These are phyloP conservation scores for Arthroderma sp. DNA, from an alignment of 2,329 filamentous ascomycete species.

Conservation along the genomic window DNA sequence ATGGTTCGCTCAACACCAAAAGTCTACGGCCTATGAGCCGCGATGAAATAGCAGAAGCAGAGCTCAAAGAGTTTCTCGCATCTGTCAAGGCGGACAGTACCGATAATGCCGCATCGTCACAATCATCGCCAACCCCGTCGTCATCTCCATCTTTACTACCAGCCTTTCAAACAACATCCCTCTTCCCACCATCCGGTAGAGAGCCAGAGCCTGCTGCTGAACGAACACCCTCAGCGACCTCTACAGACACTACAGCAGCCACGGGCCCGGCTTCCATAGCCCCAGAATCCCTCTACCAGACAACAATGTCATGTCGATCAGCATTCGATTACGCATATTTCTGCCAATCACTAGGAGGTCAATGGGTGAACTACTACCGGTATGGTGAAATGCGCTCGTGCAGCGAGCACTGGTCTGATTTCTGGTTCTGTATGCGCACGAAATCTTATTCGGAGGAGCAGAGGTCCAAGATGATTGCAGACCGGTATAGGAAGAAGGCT, in stretches of 20 bases:
- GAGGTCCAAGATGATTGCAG: constrained; percentile 47
- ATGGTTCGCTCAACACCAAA: not conserved
- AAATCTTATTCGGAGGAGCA: constrained; percentile 48
- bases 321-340: constrained; percentile 91
- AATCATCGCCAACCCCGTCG: constrained; percentile 4
- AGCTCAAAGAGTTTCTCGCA: constrained; percentile 41
- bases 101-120: not conserved
- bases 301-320: constrained; percentile 73
- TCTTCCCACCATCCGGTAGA: constrained; percentile 5
- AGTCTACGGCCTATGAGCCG: constrained; percentile 11
- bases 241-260: constrained; percentile 14
- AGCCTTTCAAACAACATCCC: not conserved
- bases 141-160: constrained; percentile 1
- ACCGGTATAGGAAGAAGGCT: constrained; percentile 55
- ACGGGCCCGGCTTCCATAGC: constrained; percentile 28
- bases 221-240: constrained; percentile 9
- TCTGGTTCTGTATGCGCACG: constrained; percentile 94
- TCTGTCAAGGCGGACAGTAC: constrained; percentile 26
- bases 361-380: constrained; percentile 85
- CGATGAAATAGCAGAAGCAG: constrained; percentile 39
- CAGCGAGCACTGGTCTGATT: constrained; percentile 77
- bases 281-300: constrained; percentile 60
- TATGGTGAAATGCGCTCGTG: constrained; percentile 66
- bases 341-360: constrained; percentile 81
- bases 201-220: not conserved